A percentile compares a stretch with the other conserved stretches of the same genome.
Conservation (phyloP, 148 eudicot genomes). For the Euryodendron excelsum region DNA sequence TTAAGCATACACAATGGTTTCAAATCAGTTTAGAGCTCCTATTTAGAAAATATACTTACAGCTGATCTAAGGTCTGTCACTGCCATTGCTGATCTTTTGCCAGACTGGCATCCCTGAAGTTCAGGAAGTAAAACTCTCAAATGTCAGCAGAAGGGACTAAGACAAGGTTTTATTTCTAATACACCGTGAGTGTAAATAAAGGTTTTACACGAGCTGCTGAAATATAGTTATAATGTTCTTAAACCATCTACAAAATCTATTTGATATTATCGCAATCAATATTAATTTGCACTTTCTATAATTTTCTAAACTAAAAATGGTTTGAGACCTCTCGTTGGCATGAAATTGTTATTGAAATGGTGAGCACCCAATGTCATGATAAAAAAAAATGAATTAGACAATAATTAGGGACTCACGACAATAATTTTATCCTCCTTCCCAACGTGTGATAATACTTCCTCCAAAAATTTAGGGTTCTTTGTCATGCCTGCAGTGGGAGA, state of each 20-base stretch:
- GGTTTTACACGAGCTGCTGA: not conserved
- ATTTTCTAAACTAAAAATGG: not conserved
- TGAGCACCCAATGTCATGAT: not conserved
- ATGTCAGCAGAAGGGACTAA: not conserved
- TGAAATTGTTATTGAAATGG: not conserved
- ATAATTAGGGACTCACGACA: constrained; percentile 47
- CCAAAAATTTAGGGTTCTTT: constrained; percentile 55
- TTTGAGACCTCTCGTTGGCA: not conserved
- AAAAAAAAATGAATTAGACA: not conserved
- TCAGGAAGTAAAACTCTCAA: not conserved
- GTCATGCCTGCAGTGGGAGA: constrained; percentile 47
- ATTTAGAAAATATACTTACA: constrained; percentile 48
- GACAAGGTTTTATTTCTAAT: not conserved
- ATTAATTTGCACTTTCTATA: not conserved
- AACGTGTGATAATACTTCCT: constrained; percentile 47
- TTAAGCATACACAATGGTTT: not conserved
- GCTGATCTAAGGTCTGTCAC: constrained; percentile 60
- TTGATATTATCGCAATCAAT: too few relatives aligned
- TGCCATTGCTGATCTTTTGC: constrained; percentile 83
- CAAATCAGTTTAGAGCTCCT: not conserved
- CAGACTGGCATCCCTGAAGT: constrained; percentile 68
- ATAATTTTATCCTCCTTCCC: constrained; percentile 72
- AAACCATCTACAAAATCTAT: not conserved
- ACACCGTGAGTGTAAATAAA: not conserved
- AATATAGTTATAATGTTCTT: not conserved